phyloP scores from a whole-genome alignment of 495 filamentous ascomycete species.

The Xanthoparmelia taractica region DNA sequence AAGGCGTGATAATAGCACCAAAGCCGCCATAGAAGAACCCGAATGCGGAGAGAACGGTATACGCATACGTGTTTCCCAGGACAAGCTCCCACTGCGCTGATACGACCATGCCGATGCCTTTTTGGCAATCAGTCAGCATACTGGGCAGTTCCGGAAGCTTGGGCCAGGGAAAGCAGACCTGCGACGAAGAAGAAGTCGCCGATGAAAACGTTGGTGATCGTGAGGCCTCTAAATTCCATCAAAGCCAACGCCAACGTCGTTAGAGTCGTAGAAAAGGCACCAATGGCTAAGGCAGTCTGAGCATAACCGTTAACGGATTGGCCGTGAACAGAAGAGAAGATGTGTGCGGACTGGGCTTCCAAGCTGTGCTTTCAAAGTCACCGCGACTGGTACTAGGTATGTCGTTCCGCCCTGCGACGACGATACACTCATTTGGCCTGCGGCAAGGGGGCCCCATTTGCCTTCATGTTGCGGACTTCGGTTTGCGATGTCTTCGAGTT shows the following conservation, averaged over 20 bases:
- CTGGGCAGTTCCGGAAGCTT: background rate
- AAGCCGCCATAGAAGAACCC: constrained; percentile 43
- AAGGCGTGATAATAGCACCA: constrained; percentile 35
- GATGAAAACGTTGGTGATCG: constrained; percentile 40
- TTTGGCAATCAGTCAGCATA: background rate
- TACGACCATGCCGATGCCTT: constrained; percentile 41
- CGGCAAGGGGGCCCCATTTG: constrained; percentile 17
- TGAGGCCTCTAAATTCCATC: constrained; percentile 45
- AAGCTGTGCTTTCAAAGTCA: constrained; percentile 31
- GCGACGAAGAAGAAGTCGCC: constrained; percentile 46
- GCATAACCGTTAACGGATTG: background rate
- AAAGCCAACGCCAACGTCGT: constrained; percentile 42
- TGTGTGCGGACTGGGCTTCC: constrained; percentile 25
- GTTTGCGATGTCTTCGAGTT: constrained; percentile 27
- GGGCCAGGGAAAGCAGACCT: background rate
- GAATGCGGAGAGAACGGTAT: constrained; percentile 45
- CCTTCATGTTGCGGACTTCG: constrained; percentile 21
- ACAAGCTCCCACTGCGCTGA: constrained; percentile 47
- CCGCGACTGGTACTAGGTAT: constrained; percentile 27
- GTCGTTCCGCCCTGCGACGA: constrained; percentile 18
- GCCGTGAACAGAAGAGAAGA: background rate
- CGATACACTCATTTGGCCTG: constrained; percentile 16
- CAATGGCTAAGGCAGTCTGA: constrained; percentile 41
- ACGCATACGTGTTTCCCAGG: constrained; percentile 43
- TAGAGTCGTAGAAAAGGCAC: constrained; percentile 44